Evolutionary conservation across 2,329 filamentous ascomycete species (phyloP), one percentile per base, ranked within the genome.

Genomic region (Curvularia lunata): DNA sequence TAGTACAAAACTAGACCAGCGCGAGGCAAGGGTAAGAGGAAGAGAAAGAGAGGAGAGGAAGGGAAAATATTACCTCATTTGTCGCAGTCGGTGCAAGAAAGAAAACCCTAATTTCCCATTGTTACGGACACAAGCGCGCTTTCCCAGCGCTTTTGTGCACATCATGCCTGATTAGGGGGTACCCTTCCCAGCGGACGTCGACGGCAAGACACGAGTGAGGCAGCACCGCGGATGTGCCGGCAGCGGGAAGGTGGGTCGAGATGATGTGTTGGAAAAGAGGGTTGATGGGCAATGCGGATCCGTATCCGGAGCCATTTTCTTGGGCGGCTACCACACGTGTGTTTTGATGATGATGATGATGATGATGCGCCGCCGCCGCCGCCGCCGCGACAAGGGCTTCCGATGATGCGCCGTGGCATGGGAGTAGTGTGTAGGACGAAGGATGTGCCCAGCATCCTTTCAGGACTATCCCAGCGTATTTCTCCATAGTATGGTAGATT

Each of bases 231-330:
- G 46, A 48, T 48, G 21, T 4, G 46, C 46, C 46, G 46, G 30
- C 45, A 9, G 10, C 28, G 28, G 45, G 45, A 48, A 48, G 45
- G 45, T 48, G 28, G 27, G 30, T 48, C 45, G 30, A 37, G 19
- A 48, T 48, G 19, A 34, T 30, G 28, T 30, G 28, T 30, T 30
- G 28, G 28, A 30, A 30, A 10, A 9, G 28, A 10, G 12, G 28
- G 19, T 12, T 23, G 18, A 25, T 18, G 19, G 7, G 8, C 18
- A 25, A 21, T 18, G 9, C 28, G 13, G 7, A 6, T n/a, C 28
- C 28, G 28, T 16, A 38, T 27, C 45, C 18, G 28, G 10, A 30
- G 28, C 28, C 28, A 9, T 9, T 25, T 25, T 25, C 9, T 25
- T 46, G 3, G 18, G 38, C 38, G 23, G 13, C 7, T 28, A 27